Evolutionary conservation across 352 stramenopile genomes (phyloP), one percentile per base, ranked within the genome.

Genomic region (Phytopythium vexans): DNA sequence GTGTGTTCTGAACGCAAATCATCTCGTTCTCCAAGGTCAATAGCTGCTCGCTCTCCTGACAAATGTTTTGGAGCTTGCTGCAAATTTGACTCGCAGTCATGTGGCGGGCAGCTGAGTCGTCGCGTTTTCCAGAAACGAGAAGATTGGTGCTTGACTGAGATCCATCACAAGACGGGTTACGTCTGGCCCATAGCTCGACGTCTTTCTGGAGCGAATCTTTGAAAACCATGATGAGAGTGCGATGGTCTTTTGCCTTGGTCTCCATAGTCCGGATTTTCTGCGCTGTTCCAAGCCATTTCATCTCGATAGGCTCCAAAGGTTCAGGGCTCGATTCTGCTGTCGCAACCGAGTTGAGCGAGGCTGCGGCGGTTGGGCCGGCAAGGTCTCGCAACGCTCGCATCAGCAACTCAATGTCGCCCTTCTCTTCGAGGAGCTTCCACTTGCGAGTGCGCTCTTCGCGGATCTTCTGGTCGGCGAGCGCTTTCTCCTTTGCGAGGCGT

Each of bases 341-440:
- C 3, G 1, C 21, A 27, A 27, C 21, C 21, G 54, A 35, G 16
- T 16, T 52, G 1, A 34, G 34, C 8, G 36, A 27, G 15, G 32
- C 33, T 16, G 40, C 12, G 8, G 54, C 9, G 10, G 42, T 41
- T 14, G 55, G 66, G 11, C 53, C 52, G 47, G 72, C 66, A 8
- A 93, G 63, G 45, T 94, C 84, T 8, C 84, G 66, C 36, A 92
- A 57, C 0, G 84, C 82, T 6, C 82, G 72, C 37, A 94, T 71
- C 60, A 91, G 88, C 8, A 94, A 58, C 55, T 94, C 84, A 33
- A 91, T 68, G 44, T 94, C 84, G 3, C 78, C 82, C 47, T 93
- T 94, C 38, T 92, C 82, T 56, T 94, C 77, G 0, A 94, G 60
- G 8, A 94, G 49, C 42, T 89, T 88, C 84, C 84, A 94, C 51